Percentiles rank a stretch among this genome's conserved stretches.
phyloP scores from a whole-genome alignment of 169 alveolate species.

The Eimeria brunetti region DNA sequence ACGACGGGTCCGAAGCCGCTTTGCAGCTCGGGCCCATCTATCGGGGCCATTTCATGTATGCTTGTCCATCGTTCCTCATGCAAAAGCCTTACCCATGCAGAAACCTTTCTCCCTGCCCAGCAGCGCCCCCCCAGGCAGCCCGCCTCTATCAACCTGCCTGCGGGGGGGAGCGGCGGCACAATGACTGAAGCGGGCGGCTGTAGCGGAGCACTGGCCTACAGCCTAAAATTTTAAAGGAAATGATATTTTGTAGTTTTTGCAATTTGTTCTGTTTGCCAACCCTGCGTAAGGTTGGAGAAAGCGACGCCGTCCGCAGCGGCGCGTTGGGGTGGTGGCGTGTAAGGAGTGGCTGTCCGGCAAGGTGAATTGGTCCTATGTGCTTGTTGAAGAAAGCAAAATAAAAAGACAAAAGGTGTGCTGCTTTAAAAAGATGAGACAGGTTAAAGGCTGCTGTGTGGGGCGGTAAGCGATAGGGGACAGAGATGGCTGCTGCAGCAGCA shows the following conservation, averaged over 20 bases:
- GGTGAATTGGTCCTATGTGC: background rate
- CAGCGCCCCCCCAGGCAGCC: background rate
- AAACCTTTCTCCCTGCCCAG: background rate
- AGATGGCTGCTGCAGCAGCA: conserved; percentile 69
- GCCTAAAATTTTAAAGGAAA: background rate
- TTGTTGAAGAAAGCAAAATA: background rate
- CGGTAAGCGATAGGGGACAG: conserved; percentile 56
- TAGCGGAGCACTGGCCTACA: background rate
- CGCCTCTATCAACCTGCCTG: background rate
- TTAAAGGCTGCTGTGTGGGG: conserved; percentile 29
- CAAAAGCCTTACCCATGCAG: background rate
- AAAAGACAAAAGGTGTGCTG: conserved; percentile 6
- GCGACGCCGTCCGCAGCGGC: conserved; percentile 20
- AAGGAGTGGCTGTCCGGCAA: background rate
- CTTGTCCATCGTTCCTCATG: background rate
- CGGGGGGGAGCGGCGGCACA: background rate
- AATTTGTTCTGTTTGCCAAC: background rate
- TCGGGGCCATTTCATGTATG: too few species aligned
- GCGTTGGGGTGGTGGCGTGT: background rate
- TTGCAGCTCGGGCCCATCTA: background rate
- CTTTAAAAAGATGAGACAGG: conserved; percentile 19
- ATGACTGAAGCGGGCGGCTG: background rate
- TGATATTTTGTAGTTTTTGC: too few species aligned
- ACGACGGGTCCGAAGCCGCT: background rate
- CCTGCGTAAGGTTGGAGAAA: background rate